Evolutionary conservation across 768 basidiomycete genomes (phyloP), one percentile per base, ranked within the genome.

Genomic region (Thelephora ganbajun): DNA sequence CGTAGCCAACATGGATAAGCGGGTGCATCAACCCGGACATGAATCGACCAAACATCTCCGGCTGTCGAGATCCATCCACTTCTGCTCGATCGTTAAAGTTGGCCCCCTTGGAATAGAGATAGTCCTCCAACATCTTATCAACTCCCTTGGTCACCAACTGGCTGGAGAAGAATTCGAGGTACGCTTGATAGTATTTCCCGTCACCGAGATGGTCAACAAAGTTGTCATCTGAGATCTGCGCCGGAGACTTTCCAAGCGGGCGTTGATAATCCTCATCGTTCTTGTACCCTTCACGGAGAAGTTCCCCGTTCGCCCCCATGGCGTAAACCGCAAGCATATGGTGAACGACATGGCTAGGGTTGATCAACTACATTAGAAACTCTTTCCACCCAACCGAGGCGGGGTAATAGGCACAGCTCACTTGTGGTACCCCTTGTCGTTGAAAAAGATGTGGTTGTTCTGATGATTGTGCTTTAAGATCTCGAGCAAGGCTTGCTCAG

Each of bases 1-100:
- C 81, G 58, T 75, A 74, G 12, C 78, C 81, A 2, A 63, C 53
- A 53, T 83, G 78, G 41, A 85, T 83, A 35, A 83, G 48, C 0
- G 82, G 76, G 54, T 86, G 83, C 4, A 84, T 22, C 6, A 80
- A 55, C 2, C 77, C 79, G 1, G 67, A 67, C 13, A 79, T 34
- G 51, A 78, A 70, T 11, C 80, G 71, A 39, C 66, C 68, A 12
- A 83, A 54, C 77, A 84, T 78, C 50, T 69, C 61, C 0, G 76
- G 76, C 22, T 73, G 68, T 41, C 50, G 51, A 22, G 56, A 55
- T 16, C 47, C 52, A 22, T 47, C 52, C 22, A 49, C 52, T 3
- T 36, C 55, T 0, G 46, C 37, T 14, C 22, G 6, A 2, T 49
- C 55, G 11, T 53, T 50, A 6, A 56, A 19, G 33, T 61, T 59